A percentile compares a stretch with the other conserved stretches of the same genome.
These are phyloP conservation scores for Paratinospora sagittata DNA, from an alignment of 164 flowering plant species.

Conservation along the genomic window DNA sequence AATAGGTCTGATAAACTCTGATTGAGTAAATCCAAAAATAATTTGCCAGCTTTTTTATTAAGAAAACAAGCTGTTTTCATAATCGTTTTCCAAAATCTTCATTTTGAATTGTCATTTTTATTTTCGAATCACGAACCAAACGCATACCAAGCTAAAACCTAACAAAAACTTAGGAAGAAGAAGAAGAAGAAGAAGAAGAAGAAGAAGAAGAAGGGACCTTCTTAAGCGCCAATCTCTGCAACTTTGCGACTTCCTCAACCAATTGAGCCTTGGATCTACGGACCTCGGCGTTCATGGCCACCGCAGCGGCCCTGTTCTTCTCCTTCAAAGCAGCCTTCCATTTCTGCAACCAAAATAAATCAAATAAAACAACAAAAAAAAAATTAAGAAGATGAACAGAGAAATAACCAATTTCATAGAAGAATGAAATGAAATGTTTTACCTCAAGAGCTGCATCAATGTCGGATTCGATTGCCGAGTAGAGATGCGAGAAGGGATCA, in stretches of 20 bases:
- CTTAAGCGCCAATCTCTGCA: constrained; percentile 76
- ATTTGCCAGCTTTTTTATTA: no score
- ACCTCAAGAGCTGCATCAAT: constrained; percentile 78
- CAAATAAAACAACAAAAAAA: no score
- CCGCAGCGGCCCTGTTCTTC: constrained; percentile 70
- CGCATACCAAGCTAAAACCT: no score
- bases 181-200: no score
- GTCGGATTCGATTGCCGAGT: constrained; percentile 57
- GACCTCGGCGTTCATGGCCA: constrained; percentile 89
- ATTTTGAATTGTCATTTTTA: no score
- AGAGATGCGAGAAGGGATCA: constrained; percentile 86
- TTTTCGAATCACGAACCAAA: no score
- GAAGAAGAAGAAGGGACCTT: constrained; percentile 40
- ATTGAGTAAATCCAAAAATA: no score
- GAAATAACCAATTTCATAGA: no score
- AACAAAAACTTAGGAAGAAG: no score
- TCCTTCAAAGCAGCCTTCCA: constrained; percentile 64
- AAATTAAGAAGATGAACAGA: background rate
- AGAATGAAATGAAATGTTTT: background rate
- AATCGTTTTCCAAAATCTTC: no score
- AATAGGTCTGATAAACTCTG: no score
- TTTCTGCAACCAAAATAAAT: constrained; percentile 38
- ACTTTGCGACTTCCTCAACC: constrained; percentile 80
- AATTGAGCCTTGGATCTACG: constrained; percentile 81
- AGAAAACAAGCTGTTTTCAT: no score